phyloP scores from a whole-genome alignment of 768 basidiomycete genomes.

The Pisolithus albus region DNA sequence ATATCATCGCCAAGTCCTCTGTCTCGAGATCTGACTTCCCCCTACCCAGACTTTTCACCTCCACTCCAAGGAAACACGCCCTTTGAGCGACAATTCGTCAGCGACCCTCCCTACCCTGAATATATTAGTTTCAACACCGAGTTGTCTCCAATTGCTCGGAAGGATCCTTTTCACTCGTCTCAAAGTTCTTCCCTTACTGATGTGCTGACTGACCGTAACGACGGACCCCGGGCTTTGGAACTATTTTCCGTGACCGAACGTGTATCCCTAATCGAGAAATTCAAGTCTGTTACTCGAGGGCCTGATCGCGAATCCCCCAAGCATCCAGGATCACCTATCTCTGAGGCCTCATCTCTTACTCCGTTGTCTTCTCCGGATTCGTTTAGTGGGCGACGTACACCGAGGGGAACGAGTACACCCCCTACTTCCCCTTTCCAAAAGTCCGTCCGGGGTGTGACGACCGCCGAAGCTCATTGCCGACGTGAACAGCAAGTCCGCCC shows the following conservation, averaged over 20 bases:
- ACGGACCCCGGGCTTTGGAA: conserved; percentile 4
- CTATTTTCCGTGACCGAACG: conserved; percentile 4
- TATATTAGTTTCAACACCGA: conserved; percentile 6
- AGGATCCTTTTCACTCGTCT: conserved; percentile 3
- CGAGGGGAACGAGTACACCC: conserved; percentile 9
- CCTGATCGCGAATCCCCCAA: conserved; percentile 4
- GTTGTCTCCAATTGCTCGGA: conserved; percentile 20
- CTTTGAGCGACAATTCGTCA: conserved; percentile 24
- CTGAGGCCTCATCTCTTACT: conserved; percentile 25
- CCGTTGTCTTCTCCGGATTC: conserved; percentile 21
- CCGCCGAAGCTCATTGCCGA: background rate
- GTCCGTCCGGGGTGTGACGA: background rate
- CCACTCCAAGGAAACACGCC: conserved; percentile 23
- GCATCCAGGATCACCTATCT: conserved; percentile 18
- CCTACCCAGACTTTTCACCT: conserved; percentile 21
- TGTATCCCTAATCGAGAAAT: conserved; percentile 23
- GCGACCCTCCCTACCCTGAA: conserved; percentile 16
- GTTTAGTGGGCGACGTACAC: conserved; percentile 2
- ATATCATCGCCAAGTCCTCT: conserved; percentile 23
- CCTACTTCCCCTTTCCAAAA: conserved; percentile 13
- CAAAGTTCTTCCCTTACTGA: background rate
- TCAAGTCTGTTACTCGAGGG: conserved; percentile 19
- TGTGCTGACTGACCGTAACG: background rate
- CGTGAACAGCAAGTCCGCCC: background rate
- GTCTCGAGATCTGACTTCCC: conserved; percentile 12